Conservation (phyloP, 768 basidiomycete genomes). For the Exidia glandulosa region DNA sequence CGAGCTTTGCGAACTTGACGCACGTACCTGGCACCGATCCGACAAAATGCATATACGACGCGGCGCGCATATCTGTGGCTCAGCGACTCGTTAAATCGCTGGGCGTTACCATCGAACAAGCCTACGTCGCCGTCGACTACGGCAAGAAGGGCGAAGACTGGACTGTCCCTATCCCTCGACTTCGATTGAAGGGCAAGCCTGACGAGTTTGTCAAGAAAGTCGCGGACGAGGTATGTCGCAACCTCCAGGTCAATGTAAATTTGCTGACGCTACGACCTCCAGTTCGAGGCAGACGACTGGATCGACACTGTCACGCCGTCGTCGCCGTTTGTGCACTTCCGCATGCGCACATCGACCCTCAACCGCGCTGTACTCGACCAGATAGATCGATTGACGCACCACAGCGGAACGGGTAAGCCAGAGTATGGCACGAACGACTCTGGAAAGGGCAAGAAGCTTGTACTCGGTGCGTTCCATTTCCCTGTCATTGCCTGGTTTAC, state of each 20-base stretch:
- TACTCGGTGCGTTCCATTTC: conserved; percentile 33
- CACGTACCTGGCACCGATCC: conserved; percentile 44
- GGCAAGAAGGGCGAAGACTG: conserved; percentile 94
- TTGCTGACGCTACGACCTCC: not conserved
- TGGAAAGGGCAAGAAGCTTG: conserved; percentile 70
- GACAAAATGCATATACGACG: conserved; percentile 54
- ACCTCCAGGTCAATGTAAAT: conserved; percentile 1
- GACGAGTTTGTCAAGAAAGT: conserved; percentile 69
- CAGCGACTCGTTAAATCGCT: conserved; percentile 55
- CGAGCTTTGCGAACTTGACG: conserved; percentile 18
- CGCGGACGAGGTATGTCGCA: conserved; percentile 50
- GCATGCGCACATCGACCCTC: conserved; percentile 53
- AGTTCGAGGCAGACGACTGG: conserved; percentile 84
- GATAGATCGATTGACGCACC: conserved; percentile 60
- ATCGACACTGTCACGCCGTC: conserved; percentile 57
- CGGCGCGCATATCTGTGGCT: conserved; percentile 75
- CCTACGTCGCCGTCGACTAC: conserved; percentile 75
- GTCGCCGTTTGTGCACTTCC: conserved; percentile 78
- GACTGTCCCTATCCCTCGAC: conserved; percentile 83
- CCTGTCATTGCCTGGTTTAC: not conserved
- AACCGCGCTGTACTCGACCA: conserved; percentile 58
- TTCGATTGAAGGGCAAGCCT: conserved; percentile 72
- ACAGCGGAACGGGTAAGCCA: conserved; percentile 43
- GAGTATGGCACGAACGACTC: conserved; percentile 74
- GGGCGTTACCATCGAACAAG: conserved; percentile 63